phyloP scores from a whole-genome alignment of 192 early-diverging fungal genomes.

The Helicostylum pulchrum region DNA sequence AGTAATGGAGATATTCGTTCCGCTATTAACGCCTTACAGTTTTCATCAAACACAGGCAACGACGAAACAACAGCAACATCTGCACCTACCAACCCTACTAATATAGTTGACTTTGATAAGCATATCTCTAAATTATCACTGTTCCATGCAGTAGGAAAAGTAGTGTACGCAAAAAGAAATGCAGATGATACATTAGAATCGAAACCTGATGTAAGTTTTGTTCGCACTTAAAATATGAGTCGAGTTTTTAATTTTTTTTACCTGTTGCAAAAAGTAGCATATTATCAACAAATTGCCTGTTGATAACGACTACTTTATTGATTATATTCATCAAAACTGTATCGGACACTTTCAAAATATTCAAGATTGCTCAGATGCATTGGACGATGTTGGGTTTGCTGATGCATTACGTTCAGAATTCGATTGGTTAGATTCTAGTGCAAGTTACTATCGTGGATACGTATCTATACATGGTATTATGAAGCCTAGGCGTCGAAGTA shows the following conservation, averaged over 20 bases:
- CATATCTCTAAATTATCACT: neutral
- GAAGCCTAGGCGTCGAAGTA: too few relatives aligned
- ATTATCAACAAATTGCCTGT: too few relatives aligned
- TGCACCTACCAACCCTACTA: neutral
- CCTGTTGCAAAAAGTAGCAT: neutral
- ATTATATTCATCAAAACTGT: too few relatives aligned
- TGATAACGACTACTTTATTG: too few relatives aligned
- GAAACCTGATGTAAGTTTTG: neutral
- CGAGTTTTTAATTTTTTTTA: too few relatives aligned
- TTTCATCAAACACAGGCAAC: neutral
- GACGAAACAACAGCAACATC: neutral
- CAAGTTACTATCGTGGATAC: too few relatives aligned
- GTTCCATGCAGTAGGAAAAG: constrained; percentile 15
- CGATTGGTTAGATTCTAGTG: too few relatives aligned
- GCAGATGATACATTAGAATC: neutral
- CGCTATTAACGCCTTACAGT: constrained; percentile 16
- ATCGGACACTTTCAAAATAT: too few relatives aligned
- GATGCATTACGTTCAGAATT: too few relatives aligned
- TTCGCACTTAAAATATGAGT: neutral
- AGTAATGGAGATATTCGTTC: constrained; percentile 11
- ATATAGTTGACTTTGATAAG: neutral
- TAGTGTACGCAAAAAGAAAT: constrained; percentile 1
- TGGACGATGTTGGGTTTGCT: too few relatives aligned
- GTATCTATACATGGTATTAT: too few relatives aligned
- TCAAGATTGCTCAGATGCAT: too few relatives aligned